phyloP scores from a whole-genome alignment of 2,329 filamentous ascomycete genomes.

The Stachybotrys elegans region DNA sequence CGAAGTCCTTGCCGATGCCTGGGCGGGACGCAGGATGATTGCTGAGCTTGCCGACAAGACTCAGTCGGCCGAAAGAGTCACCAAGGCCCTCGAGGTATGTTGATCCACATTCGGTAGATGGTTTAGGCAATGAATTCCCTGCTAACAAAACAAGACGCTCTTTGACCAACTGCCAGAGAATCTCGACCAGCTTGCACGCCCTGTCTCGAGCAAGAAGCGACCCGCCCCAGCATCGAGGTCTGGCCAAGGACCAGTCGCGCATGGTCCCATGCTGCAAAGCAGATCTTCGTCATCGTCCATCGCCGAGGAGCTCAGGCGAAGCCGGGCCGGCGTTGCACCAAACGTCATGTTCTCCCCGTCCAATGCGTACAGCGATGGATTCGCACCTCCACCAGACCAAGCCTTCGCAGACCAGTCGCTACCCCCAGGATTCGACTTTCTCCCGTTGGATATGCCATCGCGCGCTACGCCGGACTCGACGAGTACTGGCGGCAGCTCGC shows the following conservation, averaged over 20 bases:
- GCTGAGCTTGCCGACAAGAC: conserved; percentile 75
- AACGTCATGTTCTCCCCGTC: conserved; percentile 6
- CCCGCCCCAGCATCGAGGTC: conserved; percentile 40
- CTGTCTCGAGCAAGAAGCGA: conserved; percentile 48
- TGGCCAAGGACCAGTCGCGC: conserved; percentile 19
- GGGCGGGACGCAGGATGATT: conserved; percentile 78
- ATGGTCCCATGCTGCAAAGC: conserved; percentile 22
- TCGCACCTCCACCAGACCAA: conserved; percentile 20
- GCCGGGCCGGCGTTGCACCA: conserved; percentile 14
- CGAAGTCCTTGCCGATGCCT: conserved; percentile 80
- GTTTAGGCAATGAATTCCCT: conserved; percentile 11
- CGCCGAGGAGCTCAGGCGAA: conserved; percentile 27
- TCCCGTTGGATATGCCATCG: conserved; percentile 40
- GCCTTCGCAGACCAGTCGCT: conserved; percentile 32
- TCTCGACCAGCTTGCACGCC: conserved; percentile 48
- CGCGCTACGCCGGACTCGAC: conserved; percentile 37
- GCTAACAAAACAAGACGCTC: conserved; percentile 50
- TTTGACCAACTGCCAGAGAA: conserved; percentile 79
- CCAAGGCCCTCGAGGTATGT: conserved; percentile 68
- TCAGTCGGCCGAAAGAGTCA: conserved; percentile 83
- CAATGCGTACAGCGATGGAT: conserved; percentile 30
- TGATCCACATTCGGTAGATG: no score
- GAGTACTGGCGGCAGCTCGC: conserved; percentile 35
- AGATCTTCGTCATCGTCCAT: conserved; percentile 26
- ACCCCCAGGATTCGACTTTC: conserved; percentile 36